Evolutionary conservation across 768 basidiomycete genomes (phyloP).

Genomic region (Phlegmacium glaucopus): DNA sequence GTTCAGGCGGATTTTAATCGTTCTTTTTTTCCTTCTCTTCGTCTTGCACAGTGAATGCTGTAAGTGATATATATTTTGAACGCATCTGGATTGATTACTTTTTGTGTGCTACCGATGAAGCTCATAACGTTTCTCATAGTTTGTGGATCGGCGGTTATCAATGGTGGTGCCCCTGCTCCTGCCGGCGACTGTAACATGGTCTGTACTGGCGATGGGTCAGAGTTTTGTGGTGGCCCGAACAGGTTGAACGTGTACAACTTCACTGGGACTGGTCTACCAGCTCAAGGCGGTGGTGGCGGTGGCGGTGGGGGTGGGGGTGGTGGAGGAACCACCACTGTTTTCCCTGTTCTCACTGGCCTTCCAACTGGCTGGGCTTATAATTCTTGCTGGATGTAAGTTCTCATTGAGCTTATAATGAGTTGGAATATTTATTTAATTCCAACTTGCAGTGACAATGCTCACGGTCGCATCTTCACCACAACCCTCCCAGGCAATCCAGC

Average conservation of each 20-base stretch:
- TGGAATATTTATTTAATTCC: slow-evolving; percentile 1
- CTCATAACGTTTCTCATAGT: slow-evolving; percentile 28
- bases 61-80: slow-evolving; percentile 26
- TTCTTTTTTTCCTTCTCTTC: background rate
- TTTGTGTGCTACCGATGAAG: slow-evolving; percentile 3
- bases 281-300: slow-evolving; percentile 34
- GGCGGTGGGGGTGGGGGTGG: slow-evolving; percentile 34
- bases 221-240: slow-evolving; percentile 74
- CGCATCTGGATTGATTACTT: background rate
- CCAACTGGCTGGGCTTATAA: slow-evolving; percentile 56
- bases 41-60: slow-evolving; percentile 45
- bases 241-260: slow-evolving; percentile 67
- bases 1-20: background rate
- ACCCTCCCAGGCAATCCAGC: slow-evolving; percentile 21
- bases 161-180: slow-evolving; percentile 43
- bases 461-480: slow-evolving; percentile 54
- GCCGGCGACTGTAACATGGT: slow-evolving; percentile 63
- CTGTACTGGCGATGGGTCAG: slow-evolving; percentile 57
- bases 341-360: slow-evolving; percentile 49
- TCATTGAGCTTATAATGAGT: background rate
- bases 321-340: slow-evolving; percentile 25
- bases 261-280: slow-evolving; percentile 54
- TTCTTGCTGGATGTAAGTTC: slow-evolving; percentile 61
- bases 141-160: slow-evolving; percentile 45
- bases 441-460: slow-evolving; percentile 50